Percentiles rank a stretch among this genome's conserved stretches.
Evolutionary conservation across 768 basidiomycete species (phyloP).

Genomic region (Vararia minispora): DNA sequence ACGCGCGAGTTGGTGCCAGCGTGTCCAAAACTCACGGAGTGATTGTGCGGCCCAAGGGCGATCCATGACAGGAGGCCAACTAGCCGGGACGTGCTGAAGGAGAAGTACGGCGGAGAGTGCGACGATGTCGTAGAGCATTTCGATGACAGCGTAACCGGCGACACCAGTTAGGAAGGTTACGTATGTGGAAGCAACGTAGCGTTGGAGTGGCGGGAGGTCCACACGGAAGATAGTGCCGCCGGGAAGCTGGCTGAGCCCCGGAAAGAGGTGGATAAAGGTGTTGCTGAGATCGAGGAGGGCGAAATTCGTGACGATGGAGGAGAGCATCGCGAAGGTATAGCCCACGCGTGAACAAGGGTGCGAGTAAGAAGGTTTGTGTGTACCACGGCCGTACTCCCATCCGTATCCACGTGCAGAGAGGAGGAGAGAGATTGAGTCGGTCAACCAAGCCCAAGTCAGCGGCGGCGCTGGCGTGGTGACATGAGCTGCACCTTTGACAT

Average conservation of each 20-base stretch:
- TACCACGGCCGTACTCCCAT: no score
- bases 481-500: no score
- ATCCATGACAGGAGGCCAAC: slow-evolving; percentile 24
- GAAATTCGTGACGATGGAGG: no score
- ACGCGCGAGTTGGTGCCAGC: slow-evolving; percentile 28
- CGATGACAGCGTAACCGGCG: slow-evolving; percentile 8
- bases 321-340: no score
- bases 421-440: no score
- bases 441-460: no score
- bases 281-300: no score
- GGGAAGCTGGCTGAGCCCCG: background rate
- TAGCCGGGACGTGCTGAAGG: slow-evolving; percentile 18
- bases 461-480: no score
- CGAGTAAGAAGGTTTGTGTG: no score
- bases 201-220: background rate
- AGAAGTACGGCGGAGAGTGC: slow-evolving; percentile 18
- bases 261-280: slow-evolving; percentile 1
- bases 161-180: slow-evolving; percentile 2
- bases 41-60: slow-evolving; percentile 26
- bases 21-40: slow-evolving; percentile 26
- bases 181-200: background rate
- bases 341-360: no score
- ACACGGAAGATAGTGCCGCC: slow-evolving; percentile 3
- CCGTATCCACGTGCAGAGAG: no score
- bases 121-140: slow-evolving; percentile 16